Conservation (phyloP, 176 grass and related monocot genomes). For the Oryza punctata region DNA sequence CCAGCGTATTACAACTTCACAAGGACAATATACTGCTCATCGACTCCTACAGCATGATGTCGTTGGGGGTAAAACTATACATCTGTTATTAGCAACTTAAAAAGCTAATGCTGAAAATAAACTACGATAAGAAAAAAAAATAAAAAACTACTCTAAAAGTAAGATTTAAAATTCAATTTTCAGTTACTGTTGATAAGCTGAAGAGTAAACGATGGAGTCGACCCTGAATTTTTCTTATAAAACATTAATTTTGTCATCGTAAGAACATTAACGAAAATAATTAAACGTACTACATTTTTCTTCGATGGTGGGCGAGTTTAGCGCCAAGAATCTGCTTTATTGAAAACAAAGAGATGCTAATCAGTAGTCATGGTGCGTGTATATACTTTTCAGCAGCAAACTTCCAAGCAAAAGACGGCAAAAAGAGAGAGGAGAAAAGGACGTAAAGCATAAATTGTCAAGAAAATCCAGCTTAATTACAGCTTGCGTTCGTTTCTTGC, state of each 20-base stretch:
- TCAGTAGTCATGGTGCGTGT: background rate
- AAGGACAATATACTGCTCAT: background rate
- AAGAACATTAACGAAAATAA: too few relatives aligned
- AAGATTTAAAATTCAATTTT: too few relatives aligned
- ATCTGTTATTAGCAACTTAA: too few relatives aligned
- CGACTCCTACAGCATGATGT: background rate
- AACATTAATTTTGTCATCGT: too few relatives aligned
- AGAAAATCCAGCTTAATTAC: background rate
- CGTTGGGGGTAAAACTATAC: too few relatives aligned
- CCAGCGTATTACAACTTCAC: background rate
- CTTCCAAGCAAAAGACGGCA: background rate
- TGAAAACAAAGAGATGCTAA: background rate
- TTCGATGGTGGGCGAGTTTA: background rate
- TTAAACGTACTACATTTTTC: too few relatives aligned
- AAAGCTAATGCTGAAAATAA: too few relatives aligned
- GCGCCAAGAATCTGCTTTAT: background rate
- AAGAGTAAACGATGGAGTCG: too few relatives aligned
- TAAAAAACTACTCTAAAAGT: too few relatives aligned
- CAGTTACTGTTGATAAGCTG: too few relatives aligned
- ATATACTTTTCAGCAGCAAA: background rate
- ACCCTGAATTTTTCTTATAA: too few relatives aligned
- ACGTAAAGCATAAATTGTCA: background rate
- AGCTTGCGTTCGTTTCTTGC: background rate
- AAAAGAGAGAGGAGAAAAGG: background rate
- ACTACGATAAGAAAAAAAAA: too few relatives aligned